A percentile compares a stretch with the other conserved stretches of the same genome.
These are phyloP conservation scores for Takashimella tepidaria DNA, from an alignment of 1,284 basidiomycete genomes.

Conservation along the genomic window DNA sequence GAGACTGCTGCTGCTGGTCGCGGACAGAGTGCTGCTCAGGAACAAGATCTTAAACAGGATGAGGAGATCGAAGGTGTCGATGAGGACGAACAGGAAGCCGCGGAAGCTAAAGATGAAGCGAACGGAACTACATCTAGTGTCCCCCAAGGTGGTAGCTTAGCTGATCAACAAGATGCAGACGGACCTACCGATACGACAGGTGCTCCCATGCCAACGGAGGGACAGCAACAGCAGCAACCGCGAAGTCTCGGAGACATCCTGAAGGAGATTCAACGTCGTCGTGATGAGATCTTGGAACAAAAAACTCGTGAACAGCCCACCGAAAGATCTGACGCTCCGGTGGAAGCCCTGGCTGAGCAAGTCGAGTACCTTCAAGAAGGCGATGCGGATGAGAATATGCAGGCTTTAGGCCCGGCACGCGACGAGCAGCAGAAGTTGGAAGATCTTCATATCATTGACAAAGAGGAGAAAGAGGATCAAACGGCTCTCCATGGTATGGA, in stretches of 20 bases:
- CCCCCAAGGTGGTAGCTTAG: constrained; percentile 28
- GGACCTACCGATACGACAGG: constrained; percentile 39
- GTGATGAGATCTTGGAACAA: constrained; percentile 73
- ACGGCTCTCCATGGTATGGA: constrained; percentile 13
- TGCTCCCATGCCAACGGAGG: constrained; percentile 34
- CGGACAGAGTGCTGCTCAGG: constrained; percentile 26
- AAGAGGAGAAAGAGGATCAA: constrained; percentile 33
- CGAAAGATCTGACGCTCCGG: constrained; percentile 35
- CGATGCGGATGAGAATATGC: constrained; percentile 69
- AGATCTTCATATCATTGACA: constrained; percentile 70
- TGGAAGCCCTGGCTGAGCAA: constrained; percentile 54
- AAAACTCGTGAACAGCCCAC: constrained; percentile 48
- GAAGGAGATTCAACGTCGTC: constrained; percentile 74
- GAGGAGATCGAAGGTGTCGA: constrained; percentile 31
- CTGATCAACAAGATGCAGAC: constrained; percentile 36
- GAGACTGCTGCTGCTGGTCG: constrained; percentile 40
- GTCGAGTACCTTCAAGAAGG: constrained; percentile 77
- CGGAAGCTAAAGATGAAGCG: constrained; percentile 28
- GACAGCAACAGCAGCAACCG: constrained; percentile 56
- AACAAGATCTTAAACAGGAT: constrained; percentile 37
- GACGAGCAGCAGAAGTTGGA: constrained; percentile 75
- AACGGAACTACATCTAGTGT: constrained; percentile 25
- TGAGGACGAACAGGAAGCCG: constrained; percentile 23
- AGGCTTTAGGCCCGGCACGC: constrained; percentile 81
- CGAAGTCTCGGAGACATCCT: constrained; percentile 82